These are phyloP conservation scores for Fraxinus sp. DNA, from an alignment of 305 asterid genomes.

Conservation along the genomic window DNA sequence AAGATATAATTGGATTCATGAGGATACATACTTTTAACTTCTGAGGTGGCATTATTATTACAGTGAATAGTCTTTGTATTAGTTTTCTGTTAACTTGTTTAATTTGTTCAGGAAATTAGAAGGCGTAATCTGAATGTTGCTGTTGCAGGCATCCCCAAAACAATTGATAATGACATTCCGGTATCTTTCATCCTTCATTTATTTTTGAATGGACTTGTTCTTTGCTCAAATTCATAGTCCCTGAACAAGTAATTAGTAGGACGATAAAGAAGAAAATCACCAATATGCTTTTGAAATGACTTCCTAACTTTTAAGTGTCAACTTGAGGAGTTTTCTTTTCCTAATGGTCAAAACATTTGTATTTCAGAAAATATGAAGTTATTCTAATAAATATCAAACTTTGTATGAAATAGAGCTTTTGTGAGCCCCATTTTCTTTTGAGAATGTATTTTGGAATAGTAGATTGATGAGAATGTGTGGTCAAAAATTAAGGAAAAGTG, in stretches of 20 bases:
- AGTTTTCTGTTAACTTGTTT: neutral
- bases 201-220: slow-evolving; percentile 1
- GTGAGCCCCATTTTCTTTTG: neutral
- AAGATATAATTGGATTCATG: neutral
- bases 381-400: neutral
- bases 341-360: neutral
- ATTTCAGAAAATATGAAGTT: slow-evolving; percentile 8
- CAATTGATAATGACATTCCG: slow-evolving; percentile 92
- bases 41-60: slow-evolving; percentile 17
- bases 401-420: neutral
- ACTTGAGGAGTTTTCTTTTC: slow-evolving; percentile 13
- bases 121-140: slow-evolving; percentile 74
- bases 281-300: slow-evolving; percentile 16
- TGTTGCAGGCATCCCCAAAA: slow-evolving; percentile 91
- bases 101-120: slow-evolving; percentile 64
- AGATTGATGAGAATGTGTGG: neutral
- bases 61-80: neutral
- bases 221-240: slow-evolving; percentile 12
- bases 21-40: slow-evolving; percentile 1
- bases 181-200: slow-evolving; percentile 42
- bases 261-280: slow-evolving; percentile 15
- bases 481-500: too few species aligned
- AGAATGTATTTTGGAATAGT: neutral
- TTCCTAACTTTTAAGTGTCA: neutral
- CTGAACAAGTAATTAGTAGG: slow-evolving; percentile 17